Evolutionary conservation across 2,329 filamentous ascomycete species (phyloP).

Genomic region (Mycocentrospora acerina): DNA sequence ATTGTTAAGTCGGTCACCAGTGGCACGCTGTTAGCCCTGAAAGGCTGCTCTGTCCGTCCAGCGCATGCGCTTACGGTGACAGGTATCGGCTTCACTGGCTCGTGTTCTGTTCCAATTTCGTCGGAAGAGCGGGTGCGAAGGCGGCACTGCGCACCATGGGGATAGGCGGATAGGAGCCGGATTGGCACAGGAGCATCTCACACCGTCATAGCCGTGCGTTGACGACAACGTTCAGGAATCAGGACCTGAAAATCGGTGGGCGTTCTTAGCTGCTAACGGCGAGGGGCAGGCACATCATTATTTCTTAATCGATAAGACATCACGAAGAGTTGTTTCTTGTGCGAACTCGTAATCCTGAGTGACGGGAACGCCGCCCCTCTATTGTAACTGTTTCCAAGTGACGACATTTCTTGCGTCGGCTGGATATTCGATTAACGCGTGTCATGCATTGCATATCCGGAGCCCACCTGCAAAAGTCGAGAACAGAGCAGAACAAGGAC

Average conservation of each 20-base stretch:
- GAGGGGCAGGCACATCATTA: too few species aligned
- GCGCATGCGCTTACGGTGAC: slow-evolving; percentile 20
- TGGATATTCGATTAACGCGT: slow-evolving; percentile 6
- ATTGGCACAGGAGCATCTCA: slow-evolving; percentile 21
- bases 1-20: slow-evolving; percentile 14
- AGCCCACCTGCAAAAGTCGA: slow-evolving; percentile 9
- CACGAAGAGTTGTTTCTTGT: too few species aligned
- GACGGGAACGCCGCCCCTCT: too few species aligned
- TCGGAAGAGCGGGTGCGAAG: slow-evolving; percentile 39
- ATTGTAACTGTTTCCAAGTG: not conserved
- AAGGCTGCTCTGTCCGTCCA: slow-evolving; percentile 10
- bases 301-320: too few species aligned
- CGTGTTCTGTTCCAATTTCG: slow-evolving; percentile 20
- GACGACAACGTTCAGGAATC: slow-evolving; percentile 25
- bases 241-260: slow-evolving; percentile 13
- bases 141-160: slow-evolving; percentile 30
- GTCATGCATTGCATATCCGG: slow-evolving; percentile 12
- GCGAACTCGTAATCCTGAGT: too few species aligned
- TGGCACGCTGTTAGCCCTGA: slow-evolving; percentile 14
- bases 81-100: slow-evolving; percentile 17
- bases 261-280: slow-evolving; percentile 18
- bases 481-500: slow-evolving; percentile 10
- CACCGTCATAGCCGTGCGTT: slow-evolving; percentile 32
- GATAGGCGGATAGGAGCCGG: slow-evolving; percentile 30
- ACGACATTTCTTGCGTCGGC: slow-evolving; percentile 8